phyloP scores from a whole-genome alignment of 345 rosid genomes.

The Microthlaspi erraticum region DNA sequence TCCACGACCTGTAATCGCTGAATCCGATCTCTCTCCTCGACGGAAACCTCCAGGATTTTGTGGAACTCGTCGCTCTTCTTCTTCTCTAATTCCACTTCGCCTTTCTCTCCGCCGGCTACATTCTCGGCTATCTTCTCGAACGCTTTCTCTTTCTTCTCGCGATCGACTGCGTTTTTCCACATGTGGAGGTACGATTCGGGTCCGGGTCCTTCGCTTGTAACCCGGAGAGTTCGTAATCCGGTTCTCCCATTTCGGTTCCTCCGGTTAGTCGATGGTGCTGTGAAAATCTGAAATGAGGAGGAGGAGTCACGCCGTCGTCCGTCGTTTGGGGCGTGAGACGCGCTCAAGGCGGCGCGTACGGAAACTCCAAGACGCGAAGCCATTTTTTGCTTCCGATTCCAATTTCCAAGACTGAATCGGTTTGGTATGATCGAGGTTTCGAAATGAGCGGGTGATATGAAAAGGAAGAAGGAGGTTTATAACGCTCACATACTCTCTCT shows the following conservation, averaged over 20 bases:
- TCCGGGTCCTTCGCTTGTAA: constrained; percentile 47
- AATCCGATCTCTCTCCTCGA: constrained; percentile 78
- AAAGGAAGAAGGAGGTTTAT: background rate
- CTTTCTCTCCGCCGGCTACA: constrained; percentile 4
- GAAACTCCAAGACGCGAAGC: constrained; percentile 49
- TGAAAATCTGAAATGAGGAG: background rate
- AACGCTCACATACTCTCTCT: background rate
- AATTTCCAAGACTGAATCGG: background rate
- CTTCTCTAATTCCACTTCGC: constrained; percentile 55
- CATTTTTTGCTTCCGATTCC: constrained; percentile 40
- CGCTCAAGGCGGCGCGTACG: constrained; percentile 47
- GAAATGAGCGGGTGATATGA: background rate
- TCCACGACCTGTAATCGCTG: constrained; percentile 86
- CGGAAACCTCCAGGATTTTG: constrained; percentile 70
- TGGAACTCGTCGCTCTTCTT: constrained; percentile 80
- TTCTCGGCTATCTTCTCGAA: constrained; percentile 58
- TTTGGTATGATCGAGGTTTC: background rate
- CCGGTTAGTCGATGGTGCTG: constrained; percentile 11
- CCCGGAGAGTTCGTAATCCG: constrained; percentile 45
- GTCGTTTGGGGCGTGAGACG: constrained; percentile 27
- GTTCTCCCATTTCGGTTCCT: constrained; percentile 27
- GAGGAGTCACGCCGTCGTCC: constrained; percentile 3
- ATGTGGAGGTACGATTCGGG: constrained; percentile 70
- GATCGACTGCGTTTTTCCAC: constrained; percentile 84
- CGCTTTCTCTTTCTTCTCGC: constrained; percentile 68